Evolutionary conservation across 2,329 filamentous ascomycete genomes (phyloP).

Genomic region (Trichoderma brevicompactum): DNA sequence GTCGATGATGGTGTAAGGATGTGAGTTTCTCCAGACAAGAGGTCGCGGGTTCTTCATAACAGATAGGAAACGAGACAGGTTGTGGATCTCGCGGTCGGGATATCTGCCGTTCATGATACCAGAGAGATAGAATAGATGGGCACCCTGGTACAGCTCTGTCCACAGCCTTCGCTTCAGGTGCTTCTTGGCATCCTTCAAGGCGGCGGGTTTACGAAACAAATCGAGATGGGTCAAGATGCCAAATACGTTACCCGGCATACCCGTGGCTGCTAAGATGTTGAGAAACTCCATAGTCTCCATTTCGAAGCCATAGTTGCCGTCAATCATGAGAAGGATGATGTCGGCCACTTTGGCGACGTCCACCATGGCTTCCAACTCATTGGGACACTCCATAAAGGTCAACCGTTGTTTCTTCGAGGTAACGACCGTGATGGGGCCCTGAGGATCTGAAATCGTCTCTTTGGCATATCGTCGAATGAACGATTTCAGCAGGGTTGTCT

Average conservation of each 20-base stretch:
- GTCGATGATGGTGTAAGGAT: slow-evolving; percentile 92
- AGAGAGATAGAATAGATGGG: slow-evolving; percentile 94
- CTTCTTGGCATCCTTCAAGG: slow-evolving; percentile 93
- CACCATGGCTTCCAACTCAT: slow-evolving; percentile 94
- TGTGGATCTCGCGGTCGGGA: slow-evolving; percentile 94
- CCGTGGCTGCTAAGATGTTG: slow-evolving; percentile 88
- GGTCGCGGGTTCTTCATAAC: slow-evolving; percentile 99
- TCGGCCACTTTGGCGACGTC: slow-evolving; percentile 97
- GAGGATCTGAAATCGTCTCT: slow-evolving; percentile 86
- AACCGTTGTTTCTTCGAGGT: slow-evolving; percentile 94
- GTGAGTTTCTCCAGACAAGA: slow-evolving; percentile 94
- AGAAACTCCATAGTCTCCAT: slow-evolving; percentile 99
- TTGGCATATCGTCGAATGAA: slow-evolving; percentile 94
- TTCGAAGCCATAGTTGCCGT: slow-evolving; percentile 98
- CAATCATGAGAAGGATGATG: slow-evolving; percentile 96
- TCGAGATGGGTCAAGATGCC: slow-evolving; percentile 96
- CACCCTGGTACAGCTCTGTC: slow-evolving; percentile 95
- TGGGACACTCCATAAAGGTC: slow-evolving; percentile 97
- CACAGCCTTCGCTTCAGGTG: slow-evolving; percentile 92
- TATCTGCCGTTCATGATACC: slow-evolving; percentile 97
- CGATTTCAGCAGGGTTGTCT: slow-evolving; percentile 94
- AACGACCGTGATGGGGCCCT: slow-evolving; percentile 92
- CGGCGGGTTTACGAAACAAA: slow-evolving; percentile 90
- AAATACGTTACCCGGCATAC: slow-evolving; percentile 98
- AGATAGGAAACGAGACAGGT: slow-evolving; percentile 89